Evolutionary conservation across 768 basidiomycete genomes (phyloP).

Genomic region (Macrolepiota fuliginosa): DNA sequence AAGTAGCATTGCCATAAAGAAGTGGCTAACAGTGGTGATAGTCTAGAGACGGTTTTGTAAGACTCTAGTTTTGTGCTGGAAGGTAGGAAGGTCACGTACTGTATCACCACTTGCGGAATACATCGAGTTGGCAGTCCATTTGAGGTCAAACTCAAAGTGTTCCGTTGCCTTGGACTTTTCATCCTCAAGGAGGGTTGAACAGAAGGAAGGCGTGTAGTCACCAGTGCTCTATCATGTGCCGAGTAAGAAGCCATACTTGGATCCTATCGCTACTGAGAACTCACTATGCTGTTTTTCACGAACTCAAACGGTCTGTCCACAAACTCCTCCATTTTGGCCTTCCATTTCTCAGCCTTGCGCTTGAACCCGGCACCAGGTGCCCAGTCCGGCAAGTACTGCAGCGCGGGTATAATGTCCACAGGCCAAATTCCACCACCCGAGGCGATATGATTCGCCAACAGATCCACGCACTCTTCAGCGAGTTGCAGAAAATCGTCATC

Average conservation of each 20-base stretch:
- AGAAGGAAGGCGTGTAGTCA: constrained; percentile 37
- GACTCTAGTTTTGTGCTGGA: not conserved
- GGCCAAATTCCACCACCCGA: constrained; percentile 48
- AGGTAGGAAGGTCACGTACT: constrained; percentile 28
- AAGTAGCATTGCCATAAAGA: constrained; percentile 65
- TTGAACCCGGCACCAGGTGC: constrained; percentile 69
- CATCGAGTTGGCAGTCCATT: constrained; percentile 86
- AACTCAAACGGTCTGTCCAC: constrained; percentile 62
- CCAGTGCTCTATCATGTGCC: constrained; percentile 36
- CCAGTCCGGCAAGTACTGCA: constrained; percentile 62
- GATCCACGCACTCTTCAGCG: constrained; percentile 40
- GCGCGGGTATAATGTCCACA: constrained; percentile 43
- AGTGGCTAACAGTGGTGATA: constrained; percentile 52
- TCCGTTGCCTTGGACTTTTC: constrained; percentile 31
- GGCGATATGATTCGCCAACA: constrained; percentile 40
- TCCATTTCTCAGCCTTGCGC: constrained; percentile 59
- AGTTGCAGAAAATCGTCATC: constrained; percentile 37
- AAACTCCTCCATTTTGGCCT: constrained; percentile 59
- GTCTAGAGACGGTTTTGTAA: constrained; percentile 33
- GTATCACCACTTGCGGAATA: constrained; percentile 68
- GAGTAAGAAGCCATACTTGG: constrained; percentile 10
- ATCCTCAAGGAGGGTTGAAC: constrained; percentile 56
- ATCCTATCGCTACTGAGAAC: constrained; percentile 16
- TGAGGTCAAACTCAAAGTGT: constrained; percentile 63
- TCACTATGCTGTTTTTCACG: constrained; percentile 56